Percentiles rank a stretch among this genome's conserved stretches.
Conservation (phyloP, 345 rosid species). For the Citrus cavaleriei region DNA sequence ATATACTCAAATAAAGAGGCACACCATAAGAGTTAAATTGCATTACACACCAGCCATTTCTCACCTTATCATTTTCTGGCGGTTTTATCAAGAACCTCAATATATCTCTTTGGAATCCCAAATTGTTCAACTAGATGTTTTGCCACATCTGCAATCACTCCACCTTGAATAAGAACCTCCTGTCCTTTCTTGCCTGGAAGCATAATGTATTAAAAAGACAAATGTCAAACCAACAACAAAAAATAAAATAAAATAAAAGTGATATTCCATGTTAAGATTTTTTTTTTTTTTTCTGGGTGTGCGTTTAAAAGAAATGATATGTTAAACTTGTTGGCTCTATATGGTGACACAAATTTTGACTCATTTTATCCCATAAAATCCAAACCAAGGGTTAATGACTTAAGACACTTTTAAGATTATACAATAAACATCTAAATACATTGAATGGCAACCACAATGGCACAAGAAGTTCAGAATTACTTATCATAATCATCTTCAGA, state of each 20-base stretch:
- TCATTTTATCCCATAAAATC: background rate
- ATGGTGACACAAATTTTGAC: background rate
- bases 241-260: too few relatives aligned
- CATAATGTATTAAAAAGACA: background rate
- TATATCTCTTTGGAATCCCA: conserved; percentile 79
- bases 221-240: background rate
- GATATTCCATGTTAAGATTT: too few relatives aligned
- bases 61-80: conserved; percentile 45
- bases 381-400: background rate
- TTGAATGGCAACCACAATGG: background rate
- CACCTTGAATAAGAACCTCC: conserved; percentile 92
- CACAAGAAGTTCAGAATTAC: background rate
- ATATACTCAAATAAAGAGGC: background rate
- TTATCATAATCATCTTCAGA: background rate
- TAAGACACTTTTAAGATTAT: background rate
- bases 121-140: conserved; percentile 78
- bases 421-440: background rate
- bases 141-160: conserved; percentile 81
- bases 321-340: too few relatives aligned
- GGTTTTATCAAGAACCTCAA: conserved; percentile 93
- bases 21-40: background rate
- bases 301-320: background rate
- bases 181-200: conserved; percentile 82
- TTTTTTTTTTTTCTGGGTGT: too few relatives aligned
- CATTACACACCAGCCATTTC: conserved; percentile 4